Evolutionary conservation across 345 rosid genomes (phyloP).

Genomic region (Brassica rapa): DNA sequence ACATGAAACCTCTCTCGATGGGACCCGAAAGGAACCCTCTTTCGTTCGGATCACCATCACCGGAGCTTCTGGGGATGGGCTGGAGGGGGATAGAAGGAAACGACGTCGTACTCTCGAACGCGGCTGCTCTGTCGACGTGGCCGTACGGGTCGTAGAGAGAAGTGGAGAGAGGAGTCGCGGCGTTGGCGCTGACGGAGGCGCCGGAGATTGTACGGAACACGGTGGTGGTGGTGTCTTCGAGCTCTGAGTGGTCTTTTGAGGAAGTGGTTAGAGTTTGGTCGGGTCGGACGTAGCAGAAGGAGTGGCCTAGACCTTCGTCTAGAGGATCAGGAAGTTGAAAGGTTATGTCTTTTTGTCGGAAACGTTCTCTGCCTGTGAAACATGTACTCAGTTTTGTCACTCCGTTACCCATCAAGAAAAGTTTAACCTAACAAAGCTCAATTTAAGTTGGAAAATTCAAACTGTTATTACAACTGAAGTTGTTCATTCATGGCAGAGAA

Average conservation of each 20-base stretch:
- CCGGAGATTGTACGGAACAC: neutral
- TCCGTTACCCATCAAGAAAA: neutral
- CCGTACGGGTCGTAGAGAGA: neutral
- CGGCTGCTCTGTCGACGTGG: neutral
- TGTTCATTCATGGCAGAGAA: neutral
- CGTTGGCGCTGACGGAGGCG: conserved; percentile 7
- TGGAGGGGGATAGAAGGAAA: neutral
- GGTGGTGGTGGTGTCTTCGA: neutral
- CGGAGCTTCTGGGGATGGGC: conserved; percentile 2
- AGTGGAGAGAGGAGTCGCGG: neutral
- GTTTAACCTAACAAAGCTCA: neutral
- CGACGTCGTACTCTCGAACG: neutral
- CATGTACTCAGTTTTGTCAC: conserved; percentile 6
- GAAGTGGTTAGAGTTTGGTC: neutral
- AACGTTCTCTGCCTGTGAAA: neutral
- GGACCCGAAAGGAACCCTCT: conserved; percentile 87
- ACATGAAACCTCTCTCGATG: conserved; percentile 5
- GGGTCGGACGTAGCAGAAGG: conserved; percentile 3
- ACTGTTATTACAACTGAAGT: neutral
- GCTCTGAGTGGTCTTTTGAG: neutral
- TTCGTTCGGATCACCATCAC: conserved; percentile 53
- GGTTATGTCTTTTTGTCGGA: neutral
- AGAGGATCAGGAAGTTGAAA: neutral
- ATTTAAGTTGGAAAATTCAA: neutral
- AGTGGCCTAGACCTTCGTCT: neutral